Base-by-base conservation (phyloP, 805 yeast genomes). In the Lachancea quebecensis region DNA sequence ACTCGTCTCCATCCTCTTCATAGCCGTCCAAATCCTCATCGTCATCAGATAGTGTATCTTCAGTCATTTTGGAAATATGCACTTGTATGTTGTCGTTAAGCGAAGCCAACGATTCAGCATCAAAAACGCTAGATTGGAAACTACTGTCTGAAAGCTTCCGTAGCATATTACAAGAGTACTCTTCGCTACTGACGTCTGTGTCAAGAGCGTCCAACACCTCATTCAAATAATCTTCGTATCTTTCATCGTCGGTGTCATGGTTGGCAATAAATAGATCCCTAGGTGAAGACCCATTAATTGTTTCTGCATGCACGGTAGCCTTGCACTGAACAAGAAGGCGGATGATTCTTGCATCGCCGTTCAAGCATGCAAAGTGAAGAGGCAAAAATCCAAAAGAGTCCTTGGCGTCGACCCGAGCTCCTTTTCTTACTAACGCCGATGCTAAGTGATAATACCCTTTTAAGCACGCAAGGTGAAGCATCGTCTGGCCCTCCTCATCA, bases 351-450 rank as follows among this genome's bases (percentile, higher is more conserved):
- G 85, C 69, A 57, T 84, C 75, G 29, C 96, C 96, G 52, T 74
- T 71, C 54, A 90, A 62, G 29, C 88, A 77, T 0, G 97, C 96
- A 58, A 85, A 81, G 62, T 90, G 96, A 46, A 93, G 69, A 4
- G 99, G 95, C 0, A 96, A 82, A 50, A 78, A 77, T 1, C 95
- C 96, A 59, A 82, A 85, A 36, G 74, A 72, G 62, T 93, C 99
- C 55, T 76, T 78, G 39, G 73, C 70, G 62, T 87, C 90, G 37
- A 82, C 72, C 56, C 82, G 77, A 48, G 88, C 82, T 33, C 81
- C 82, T 35, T 67, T 78, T 41, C 74, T 79, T 3, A 90, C 68
- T 56, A 93, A 72, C 25, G 81, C 81, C 18, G 75, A 67, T 14
- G 79, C 76, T 44, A 93, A 71, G 30, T 74, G 72, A 35, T 68